These are phyloP conservation scores for Blastocrithidia nonstop DNA, from an alignment of 208 protist species.

Conservation along the genomic window DNA sequence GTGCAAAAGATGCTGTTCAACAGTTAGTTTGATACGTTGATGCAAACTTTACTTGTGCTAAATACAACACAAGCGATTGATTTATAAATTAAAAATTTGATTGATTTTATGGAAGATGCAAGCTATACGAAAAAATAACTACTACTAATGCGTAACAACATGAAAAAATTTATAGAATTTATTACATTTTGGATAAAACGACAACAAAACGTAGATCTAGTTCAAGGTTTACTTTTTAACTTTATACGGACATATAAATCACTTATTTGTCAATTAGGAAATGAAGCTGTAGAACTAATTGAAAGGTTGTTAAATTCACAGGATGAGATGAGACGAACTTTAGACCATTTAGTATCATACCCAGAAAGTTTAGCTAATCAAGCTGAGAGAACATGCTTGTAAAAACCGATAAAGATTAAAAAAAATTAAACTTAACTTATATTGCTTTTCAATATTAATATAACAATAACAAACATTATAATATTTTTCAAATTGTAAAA, in stretches of 20 bases:
- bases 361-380: conserved; percentile 41
- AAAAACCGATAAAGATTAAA: conserved; percentile 2
- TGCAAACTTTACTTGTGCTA: conserved; percentile 30
- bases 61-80: conserved; percentile 55
- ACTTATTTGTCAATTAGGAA: conserved; percentile 42
- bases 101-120: conserved; percentile 51
- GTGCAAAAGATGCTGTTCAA: conserved; percentile 52
- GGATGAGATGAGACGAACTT: conserved; percentile 36
- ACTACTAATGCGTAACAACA: conserved; percentile 22
- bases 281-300: conserved; percentile 18
- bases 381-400: conserved; percentile 53
- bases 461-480: too few species aligned
- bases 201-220: conserved; percentile 53
- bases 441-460: too few species aligned
- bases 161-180: conserved; percentile 37
- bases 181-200: conserved; percentile 27
- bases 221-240: conserved; percentile 67
- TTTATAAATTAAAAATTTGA: conserved; percentile 46
- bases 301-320: conserved; percentile 40
- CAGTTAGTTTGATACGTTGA: conserved; percentile 33
- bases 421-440: too few species aligned
- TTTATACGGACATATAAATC: conserved; percentile 38
- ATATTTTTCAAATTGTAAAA: too few species aligned
- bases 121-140: conserved; percentile 53
- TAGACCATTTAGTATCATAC: conserved; percentile 65